phyloP scores from a whole-genome alignment of 23 red algal species.

The Gracilariopsis chorda region DNA sequence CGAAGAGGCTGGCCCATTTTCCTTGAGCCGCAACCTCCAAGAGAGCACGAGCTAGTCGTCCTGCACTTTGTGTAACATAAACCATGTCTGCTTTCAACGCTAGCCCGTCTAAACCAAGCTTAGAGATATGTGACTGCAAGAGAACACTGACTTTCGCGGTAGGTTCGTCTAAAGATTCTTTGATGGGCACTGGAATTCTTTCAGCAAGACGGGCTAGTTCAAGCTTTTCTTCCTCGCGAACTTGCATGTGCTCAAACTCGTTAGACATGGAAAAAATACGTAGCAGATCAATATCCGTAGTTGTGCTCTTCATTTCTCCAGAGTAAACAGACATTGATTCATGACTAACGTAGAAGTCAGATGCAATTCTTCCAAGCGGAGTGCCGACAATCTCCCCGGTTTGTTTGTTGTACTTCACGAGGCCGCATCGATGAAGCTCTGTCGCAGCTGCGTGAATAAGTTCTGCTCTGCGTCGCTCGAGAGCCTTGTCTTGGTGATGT shows the following conservation, averaged over 20 bases:
- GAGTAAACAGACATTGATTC: slow-evolving; percentile 56
- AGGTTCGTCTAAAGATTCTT: slow-evolving; percentile 61
- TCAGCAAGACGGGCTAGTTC: slow-evolving; percentile 80
- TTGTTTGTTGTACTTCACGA: slow-evolving; percentile 64
- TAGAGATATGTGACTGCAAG: slow-evolving; percentile 86
- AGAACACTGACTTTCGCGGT: slow-evolving; percentile 86
- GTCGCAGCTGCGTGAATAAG: slow-evolving; percentile 67
- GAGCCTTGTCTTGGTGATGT: slow-evolving; percentile 30
- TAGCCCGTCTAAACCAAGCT: slow-evolving; percentile 43
- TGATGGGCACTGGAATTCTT: slow-evolving; percentile 71
- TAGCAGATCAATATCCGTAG: slow-evolving; percentile 76
- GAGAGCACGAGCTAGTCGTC: slow-evolving; percentile 71
- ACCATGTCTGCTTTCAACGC: slow-evolving; percentile 75
- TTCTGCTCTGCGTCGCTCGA: slow-evolving; percentile 58
- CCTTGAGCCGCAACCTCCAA: slow-evolving; percentile 68
- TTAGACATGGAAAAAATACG: slow-evolving; percentile 65
- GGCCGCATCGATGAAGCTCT: slow-evolving; percentile 58
- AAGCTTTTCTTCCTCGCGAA: slow-evolving; percentile 92
- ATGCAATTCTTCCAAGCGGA: slow-evolving; percentile 79
- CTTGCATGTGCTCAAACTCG: slow-evolving; percentile 78
- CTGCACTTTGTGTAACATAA: slow-evolving; percentile 76
- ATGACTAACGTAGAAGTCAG: slow-evolving; percentile 78
- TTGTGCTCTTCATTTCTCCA: slow-evolving; percentile 34
- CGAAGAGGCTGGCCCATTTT: slow-evolving; percentile 64
- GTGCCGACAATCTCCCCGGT: slow-evolving; percentile 55